Conservation (phyloP, 108 stramenopile genomes). For the Pseudonitzschia pungens region DNA sequence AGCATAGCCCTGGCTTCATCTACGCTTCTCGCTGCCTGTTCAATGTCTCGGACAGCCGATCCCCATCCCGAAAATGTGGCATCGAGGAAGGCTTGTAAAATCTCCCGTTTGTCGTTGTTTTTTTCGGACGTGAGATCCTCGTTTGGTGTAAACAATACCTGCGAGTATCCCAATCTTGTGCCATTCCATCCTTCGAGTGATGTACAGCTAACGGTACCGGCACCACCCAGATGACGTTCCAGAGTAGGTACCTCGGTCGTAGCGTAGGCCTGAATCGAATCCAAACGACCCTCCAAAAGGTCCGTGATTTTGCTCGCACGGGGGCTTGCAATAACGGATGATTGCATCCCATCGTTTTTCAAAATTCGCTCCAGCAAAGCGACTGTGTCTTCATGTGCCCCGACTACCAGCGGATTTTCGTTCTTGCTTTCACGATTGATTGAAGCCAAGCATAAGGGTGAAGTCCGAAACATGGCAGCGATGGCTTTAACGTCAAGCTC, state of each 20-base stretch:
- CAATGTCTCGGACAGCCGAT: constrained; percentile 33
- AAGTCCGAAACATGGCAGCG: constrained; percentile 45
- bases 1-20: constrained; percentile 36
- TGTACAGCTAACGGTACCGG: background rate
- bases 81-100: constrained; percentile 35
- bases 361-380: constrained; percentile 38
- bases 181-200: constrained; percentile 15
- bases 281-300: constrained; percentile 34
- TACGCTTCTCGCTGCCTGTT: constrained; percentile 35
- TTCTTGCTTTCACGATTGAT: constrained; percentile 7
- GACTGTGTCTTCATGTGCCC: constrained; percentile 52
- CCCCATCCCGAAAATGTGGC: constrained; percentile 50
- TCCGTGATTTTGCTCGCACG: constrained; percentile 48
- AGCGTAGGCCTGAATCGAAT: constrained; percentile 43
- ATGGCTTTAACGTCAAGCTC: constrained; percentile 37
- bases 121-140: constrained; percentile 19
- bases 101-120: constrained; percentile 25
- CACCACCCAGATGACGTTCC: constrained; percentile 15
- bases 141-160: constrained; percentile 42
- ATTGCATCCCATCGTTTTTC: constrained; percentile 11
- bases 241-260: constrained; percentile 53
- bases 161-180: constrained; percentile 44
- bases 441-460: constrained; percentile 44
- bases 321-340: constrained; percentile 38
- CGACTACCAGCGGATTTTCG: constrained; percentile 19